Evolutionary conservation across 2,329 filamentous ascomycete genomes (phyloP).

Genomic region (Talaromyces sp.): DNA sequence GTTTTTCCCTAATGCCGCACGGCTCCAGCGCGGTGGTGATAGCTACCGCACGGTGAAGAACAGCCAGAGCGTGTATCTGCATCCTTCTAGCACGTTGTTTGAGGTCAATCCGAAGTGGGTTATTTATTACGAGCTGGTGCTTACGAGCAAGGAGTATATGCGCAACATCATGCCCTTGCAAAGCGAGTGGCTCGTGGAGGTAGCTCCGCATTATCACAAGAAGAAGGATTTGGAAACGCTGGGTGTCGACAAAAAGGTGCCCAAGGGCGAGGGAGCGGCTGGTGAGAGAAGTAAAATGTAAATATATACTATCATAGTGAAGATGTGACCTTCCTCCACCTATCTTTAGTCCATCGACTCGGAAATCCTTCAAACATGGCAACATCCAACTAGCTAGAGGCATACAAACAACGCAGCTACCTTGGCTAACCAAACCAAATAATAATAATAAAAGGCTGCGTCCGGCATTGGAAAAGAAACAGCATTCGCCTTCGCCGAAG

Average conservation of each 20-base stretch:
- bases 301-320: background rate
- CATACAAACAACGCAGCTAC: too few relatives aligned
- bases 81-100: slow-evolving; percentile 78
- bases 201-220: slow-evolving; percentile 93
- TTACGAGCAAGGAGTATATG: slow-evolving; percentile 96
- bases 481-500: too few relatives aligned
- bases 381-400: too few relatives aligned
- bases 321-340: too few relatives aligned
- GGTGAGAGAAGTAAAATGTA: slow-evolving; percentile 31
- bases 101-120: slow-evolving; percentile 78
- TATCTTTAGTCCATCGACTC: too few relatives aligned
- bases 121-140: slow-evolving; percentile 78
- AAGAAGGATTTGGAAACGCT: slow-evolving; percentile 80
- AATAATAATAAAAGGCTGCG: too few relatives aligned
- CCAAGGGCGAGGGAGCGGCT: slow-evolving; percentile 50
- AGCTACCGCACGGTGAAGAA: slow-evolving; percentile 90
- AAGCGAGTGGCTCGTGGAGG: slow-evolving; percentile 77
- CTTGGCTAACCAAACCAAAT: too few relatives aligned
- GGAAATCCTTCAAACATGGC: too few relatives aligned
- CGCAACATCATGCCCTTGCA: slow-evolving; percentile 80
- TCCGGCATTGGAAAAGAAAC: too few relatives aligned
- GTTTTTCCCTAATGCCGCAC: slow-evolving; percentile 89
- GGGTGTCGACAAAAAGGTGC: slow-evolving; percentile 70
- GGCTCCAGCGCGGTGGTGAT: slow-evolving; percentile 76
- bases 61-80: slow-evolving; percentile 82